Evolutionary conservation across 148 eudicot species (phyloP).

Genomic region (Simmondsia chinensis): DNA sequence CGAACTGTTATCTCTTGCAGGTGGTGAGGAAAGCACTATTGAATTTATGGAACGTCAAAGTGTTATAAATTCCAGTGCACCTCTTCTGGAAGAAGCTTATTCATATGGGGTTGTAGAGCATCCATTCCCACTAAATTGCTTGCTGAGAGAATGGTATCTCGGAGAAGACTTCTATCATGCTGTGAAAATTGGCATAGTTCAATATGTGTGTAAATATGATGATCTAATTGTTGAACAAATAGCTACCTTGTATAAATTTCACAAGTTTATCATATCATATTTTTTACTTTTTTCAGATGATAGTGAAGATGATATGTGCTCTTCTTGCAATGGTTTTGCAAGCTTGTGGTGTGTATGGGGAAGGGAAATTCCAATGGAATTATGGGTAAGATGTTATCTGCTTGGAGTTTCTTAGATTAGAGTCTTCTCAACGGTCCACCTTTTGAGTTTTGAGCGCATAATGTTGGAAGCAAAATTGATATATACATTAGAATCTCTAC

Average conservation of each 20-base stretch:
- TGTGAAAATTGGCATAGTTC: constrained; percentile 96
- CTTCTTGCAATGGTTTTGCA: constrained; percentile 64
- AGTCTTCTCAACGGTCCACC: no score
- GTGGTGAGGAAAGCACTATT: constrained; percentile 86
- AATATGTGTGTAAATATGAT: constrained; percentile 62
- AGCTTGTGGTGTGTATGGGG: constrained; percentile 81
- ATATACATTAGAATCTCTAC: no score
- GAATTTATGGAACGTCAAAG: constrained; percentile 77
- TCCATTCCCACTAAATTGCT: constrained; percentile 85
- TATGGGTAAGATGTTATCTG: constrained; percentile 66
- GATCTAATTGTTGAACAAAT: not conserved
- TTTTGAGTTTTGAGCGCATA: no score
- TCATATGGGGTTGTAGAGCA: constrained; percentile 86
- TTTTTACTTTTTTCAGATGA: constrained; percentile 68
- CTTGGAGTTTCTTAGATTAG: constrained; percentile 5
- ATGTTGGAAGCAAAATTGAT: no score
- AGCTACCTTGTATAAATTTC: not conserved
- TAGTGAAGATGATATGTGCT: constrained; percentile 92
- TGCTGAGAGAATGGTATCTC: constrained; percentile 79
- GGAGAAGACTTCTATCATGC: constrained; percentile 91
- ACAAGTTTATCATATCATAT: constrained; percentile 2
- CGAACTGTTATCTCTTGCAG: constrained; percentile 21
- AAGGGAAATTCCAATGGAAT: constrained; percentile 92
- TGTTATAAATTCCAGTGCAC: constrained; percentile 45
- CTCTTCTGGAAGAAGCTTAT: constrained; percentile 85